Evolutionary conservation across 495 filamentous ascomycete species (phyloP).

Genomic region (Tuber borchii): DNA sequence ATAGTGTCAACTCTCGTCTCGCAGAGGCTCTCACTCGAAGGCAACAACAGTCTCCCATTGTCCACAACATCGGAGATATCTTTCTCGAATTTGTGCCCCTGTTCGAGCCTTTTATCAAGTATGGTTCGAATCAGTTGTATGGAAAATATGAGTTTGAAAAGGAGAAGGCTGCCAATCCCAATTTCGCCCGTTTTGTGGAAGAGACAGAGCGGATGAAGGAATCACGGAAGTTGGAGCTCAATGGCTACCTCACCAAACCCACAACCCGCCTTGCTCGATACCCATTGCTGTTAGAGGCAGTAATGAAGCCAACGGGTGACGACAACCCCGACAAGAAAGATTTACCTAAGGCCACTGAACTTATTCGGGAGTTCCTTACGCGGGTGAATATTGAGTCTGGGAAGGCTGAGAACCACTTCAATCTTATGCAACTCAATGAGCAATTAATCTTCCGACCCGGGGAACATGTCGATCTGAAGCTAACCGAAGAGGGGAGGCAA

Average conservation of each 20-base stretch:
- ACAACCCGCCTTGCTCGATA: constrained; percentile 94
- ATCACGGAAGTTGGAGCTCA: constrained; percentile 91
- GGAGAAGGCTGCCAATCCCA: constrained; percentile 77
- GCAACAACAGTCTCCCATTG: constrained; percentile 83
- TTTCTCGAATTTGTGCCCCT: constrained; percentile 85
- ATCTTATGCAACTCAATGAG: constrained; percentile 80
- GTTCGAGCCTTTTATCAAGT: constrained; percentile 94
- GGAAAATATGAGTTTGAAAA: constrained; percentile 98
- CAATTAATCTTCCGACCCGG: constrained; percentile 80
- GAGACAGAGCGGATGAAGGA: constrained; percentile 95
- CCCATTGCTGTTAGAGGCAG: constrained; percentile 85
- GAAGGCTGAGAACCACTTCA: constrained; percentile 96
- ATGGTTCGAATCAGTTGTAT: constrained; percentile 92
- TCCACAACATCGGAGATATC: constrained; percentile 85
- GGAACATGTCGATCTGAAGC: constrained; percentile 86
- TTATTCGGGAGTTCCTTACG: constrained; percentile 79
- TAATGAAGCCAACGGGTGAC: constrained; percentile 78
- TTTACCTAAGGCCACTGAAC: constrained; percentile 74
- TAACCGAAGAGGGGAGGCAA: constrained; percentile 88
- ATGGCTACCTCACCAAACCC: constrained; percentile 96
- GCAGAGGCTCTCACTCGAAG: constrained; percentile 80
- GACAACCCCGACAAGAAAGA: constrained; percentile 84
- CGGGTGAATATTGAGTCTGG: constrained; percentile 91
- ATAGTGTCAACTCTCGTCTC: constrained; percentile 78
- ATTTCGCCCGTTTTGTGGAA: constrained; percentile 87